Evolutionary conservation across 176 grass and related monocot species (phyloP).

Genomic region (Hordeum marinum): DNA sequence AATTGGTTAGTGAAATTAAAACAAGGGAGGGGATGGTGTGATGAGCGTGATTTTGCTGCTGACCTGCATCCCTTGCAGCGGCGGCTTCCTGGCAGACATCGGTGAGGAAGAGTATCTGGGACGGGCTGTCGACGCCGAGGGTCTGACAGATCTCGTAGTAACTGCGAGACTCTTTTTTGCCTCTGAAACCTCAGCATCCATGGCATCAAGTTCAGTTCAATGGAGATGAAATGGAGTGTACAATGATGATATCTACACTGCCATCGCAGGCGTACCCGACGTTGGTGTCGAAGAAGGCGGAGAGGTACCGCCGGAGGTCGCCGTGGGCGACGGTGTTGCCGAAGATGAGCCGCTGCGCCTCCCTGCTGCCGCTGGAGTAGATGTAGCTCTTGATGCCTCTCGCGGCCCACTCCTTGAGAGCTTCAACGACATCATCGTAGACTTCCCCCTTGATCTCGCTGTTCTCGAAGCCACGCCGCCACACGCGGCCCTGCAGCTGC

Average conservation of each 20-base stretch:
- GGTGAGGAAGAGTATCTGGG: conserved; percentile 78
- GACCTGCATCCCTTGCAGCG: conserved; percentile 77
- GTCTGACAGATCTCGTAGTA: conserved; percentile 85
- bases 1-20: background rate
- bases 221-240: background rate
- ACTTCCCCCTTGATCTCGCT: conserved; percentile 60
- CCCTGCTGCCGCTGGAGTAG: conserved; percentile 93
- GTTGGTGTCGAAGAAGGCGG: conserved; percentile 88
- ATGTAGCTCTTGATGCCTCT: conserved; percentile 77
- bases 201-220: background rate
- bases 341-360: conserved; percentile 95
- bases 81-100: conserved; percentile 79
- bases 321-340: conserved; percentile 65
- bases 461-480: conserved; percentile 73
- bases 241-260: background rate
- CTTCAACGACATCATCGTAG: conserved; percentile 69
- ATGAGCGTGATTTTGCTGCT: background rate
- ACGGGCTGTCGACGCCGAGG: conserved; percentile 64
- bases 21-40: background rate
- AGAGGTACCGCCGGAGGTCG: conserved; percentile 68
- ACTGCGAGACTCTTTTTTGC: conserved; percentile 72
- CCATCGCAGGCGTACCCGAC: conserved; percentile 27
- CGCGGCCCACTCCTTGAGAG: conserved; percentile 61
- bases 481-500: conserved; percentile 81
- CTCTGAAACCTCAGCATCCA: conserved; percentile 17